Conservation (phyloP, 768 basidiomycete species). For the Naganishia kalamii region DNA sequence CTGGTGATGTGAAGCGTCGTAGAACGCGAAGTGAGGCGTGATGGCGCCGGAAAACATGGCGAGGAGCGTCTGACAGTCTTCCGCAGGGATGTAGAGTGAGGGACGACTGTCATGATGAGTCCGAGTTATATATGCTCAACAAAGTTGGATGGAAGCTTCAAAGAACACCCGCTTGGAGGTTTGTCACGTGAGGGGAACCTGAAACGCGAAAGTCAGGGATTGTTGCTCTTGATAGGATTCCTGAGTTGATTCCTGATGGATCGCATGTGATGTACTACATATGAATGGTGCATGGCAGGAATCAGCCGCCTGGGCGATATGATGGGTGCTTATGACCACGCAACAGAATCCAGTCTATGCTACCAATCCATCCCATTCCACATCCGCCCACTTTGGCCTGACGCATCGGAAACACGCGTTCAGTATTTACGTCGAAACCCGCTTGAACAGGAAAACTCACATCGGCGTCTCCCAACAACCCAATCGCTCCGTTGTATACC, state of each 20-base stretch:
- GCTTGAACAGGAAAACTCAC: neutral
- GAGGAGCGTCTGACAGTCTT: neutral
- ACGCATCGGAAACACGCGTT: conserved; percentile 54
- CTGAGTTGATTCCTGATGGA: too few species aligned
- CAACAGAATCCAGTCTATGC: conserved; percentile 9
- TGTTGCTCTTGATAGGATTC: too few species aligned
- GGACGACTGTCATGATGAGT: neutral
- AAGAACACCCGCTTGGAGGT: neutral
- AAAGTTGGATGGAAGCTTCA: neutral
- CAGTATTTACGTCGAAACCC: conserved; percentile 53
- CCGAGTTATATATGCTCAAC: neutral
- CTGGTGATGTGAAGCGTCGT: neutral
- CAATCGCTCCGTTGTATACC: conserved; percentile 49
- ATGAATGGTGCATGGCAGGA: too few species aligned
- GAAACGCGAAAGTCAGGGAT: neutral
- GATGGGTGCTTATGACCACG: too few species aligned
- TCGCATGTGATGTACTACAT: too few species aligned
- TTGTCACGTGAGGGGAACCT: conserved; percentile 1
- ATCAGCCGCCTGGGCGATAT: too few species aligned
- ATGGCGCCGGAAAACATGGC: neutral
- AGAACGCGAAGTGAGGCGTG: neutral
- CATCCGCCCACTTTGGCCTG: conserved; percentile 69
- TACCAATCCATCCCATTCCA: conserved; percentile 44
- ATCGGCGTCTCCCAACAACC: conserved; percentile 37
- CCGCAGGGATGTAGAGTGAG: neutral